A percentile compares a stretch with the other conserved stretches of the same genome.
Conservation (phyloP, 345 rosid genomes). For the Erucastrum elatum region DNA sequence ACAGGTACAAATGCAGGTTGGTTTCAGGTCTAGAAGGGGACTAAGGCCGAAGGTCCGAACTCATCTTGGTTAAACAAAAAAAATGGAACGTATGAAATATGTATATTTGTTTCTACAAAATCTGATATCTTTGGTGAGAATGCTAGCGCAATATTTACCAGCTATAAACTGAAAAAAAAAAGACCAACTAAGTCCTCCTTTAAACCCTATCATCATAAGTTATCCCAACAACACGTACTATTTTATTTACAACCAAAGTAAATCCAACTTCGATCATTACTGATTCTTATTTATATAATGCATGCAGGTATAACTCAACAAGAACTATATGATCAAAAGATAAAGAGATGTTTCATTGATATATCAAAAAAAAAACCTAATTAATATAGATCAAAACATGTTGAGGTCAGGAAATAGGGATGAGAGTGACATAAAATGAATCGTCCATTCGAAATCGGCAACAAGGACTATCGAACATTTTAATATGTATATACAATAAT, state of each 20-base stretch:
- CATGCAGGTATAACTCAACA: background rate
- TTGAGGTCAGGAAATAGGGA: constrained; percentile 16
- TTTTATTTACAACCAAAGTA: background rate
- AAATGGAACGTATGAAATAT: background rate
- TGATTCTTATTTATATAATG: background rate
- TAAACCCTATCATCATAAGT: background rate
- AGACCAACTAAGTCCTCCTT: background rate
- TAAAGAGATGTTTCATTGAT: background rate
- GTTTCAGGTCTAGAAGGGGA: too few relatives aligned
- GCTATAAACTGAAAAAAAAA: background rate
- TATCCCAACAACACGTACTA: background rate
- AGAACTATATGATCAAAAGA: background rate
- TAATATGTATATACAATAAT: constrained; percentile 1
- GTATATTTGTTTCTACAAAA: background rate
- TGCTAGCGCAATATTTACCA: background rate
- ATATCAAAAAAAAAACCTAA: background rate
- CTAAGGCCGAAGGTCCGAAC: too few relatives aligned
- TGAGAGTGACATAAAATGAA: constrained; percentile 31
- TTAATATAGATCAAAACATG: background rate
- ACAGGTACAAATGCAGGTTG: too few relatives aligned
- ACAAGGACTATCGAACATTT: constrained; percentile 8
- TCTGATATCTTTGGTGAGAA: background rate
- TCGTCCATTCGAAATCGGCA: constrained; percentile 16
- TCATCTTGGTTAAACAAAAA: too few relatives aligned
- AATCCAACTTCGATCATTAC: background rate